These are phyloP conservation scores for Diddensiella caesifluorescens DNA, from an alignment of 805 yeast species.

Conservation along the genomic window DNA sequence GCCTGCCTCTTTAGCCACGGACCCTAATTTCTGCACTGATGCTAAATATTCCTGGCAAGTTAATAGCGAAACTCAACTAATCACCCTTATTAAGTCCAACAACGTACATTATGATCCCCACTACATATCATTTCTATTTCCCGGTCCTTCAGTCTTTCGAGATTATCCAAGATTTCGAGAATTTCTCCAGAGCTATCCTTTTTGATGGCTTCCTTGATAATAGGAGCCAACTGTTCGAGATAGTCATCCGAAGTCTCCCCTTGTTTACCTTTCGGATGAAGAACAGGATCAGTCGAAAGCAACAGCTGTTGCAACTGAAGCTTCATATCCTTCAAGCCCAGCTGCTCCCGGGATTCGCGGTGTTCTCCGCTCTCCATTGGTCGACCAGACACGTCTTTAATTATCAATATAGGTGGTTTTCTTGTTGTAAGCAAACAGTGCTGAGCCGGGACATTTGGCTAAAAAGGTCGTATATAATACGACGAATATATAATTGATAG, in stretches of 20 bases:
- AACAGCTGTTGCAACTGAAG: constrained; percentile 23
- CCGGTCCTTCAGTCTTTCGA: constrained; percentile 54
- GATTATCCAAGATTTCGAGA: constrained; percentile 48
- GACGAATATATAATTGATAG: too few species aligned
- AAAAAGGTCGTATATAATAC: too few species aligned
- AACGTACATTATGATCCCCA: constrained; percentile 42
- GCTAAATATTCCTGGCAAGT: constrained; percentile 31
- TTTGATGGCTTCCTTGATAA: constrained; percentile 57
- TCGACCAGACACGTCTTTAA: too few species aligned
- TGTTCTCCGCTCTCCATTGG: too few species aligned
- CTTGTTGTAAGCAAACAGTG: neutral
- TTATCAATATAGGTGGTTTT: neutral
- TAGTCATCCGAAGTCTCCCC: constrained; percentile 48
- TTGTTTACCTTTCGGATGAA: constrained; percentile 11
- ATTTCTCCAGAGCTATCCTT: constrained; percentile 52
- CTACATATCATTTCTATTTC: constrained; percentile 61
- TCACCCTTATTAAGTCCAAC: neutral
- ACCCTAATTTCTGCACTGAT: constrained; percentile 57
- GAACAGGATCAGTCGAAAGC: constrained; percentile 20
- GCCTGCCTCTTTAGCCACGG: constrained; percentile 53
- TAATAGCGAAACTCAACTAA: neutral
- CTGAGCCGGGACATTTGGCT: too few species aligned
- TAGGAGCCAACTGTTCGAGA: constrained; percentile 73
- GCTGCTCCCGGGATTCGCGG: too few species aligned
- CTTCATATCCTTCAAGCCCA: constrained; percentile 19